These are phyloP conservation scores for Podaxis sp. DNA, from an alignment of 768 basidiomycete species.

Conservation along the genomic window DNA sequence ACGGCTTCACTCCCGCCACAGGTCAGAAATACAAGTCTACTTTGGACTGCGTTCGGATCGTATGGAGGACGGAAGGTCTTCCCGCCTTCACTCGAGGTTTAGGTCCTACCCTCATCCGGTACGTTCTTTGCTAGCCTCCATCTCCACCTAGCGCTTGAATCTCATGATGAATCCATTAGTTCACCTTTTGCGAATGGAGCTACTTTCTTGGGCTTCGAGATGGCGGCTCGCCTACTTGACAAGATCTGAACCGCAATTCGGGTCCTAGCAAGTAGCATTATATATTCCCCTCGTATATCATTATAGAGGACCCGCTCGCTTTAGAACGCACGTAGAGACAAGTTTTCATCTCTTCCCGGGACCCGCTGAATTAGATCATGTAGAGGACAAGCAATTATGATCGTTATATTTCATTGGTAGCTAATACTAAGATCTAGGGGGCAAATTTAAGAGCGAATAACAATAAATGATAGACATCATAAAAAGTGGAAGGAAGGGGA, in stretches of 20 bases:
- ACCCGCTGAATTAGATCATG: not conserved
- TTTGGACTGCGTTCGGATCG: conserved; percentile 77
- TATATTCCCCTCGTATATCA: not conserved
- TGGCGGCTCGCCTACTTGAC: conserved; percentile 76
- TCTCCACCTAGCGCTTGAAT: not conserved
- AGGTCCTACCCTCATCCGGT: conserved; percentile 89
- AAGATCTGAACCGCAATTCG: conserved; percentile 21
- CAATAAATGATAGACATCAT: not conserved
- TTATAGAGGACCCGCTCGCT: not conserved
- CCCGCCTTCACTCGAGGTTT: conserved; percentile 91
- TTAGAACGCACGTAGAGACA: conserved; percentile 2
- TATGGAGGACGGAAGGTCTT: conserved; percentile 82
- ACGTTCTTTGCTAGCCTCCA: conserved; percentile 19
- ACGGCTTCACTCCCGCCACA: conserved; percentile 72
- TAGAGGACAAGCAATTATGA: not conserved
- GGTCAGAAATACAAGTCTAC: conserved; percentile 84
- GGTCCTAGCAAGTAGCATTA: not conserved
- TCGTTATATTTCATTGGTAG: not conserved
- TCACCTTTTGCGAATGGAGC: conserved; percentile 97
- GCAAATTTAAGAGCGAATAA: not conserved
- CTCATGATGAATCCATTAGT: conserved; percentile 35
- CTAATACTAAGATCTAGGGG: not conserved
- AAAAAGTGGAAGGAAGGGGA: not conserved
- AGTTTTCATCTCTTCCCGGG: not conserved
- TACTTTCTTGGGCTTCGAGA: conserved; percentile 94